Conservation (phyloP, 345 rosid species). For the Angophora floribunda region DNA sequence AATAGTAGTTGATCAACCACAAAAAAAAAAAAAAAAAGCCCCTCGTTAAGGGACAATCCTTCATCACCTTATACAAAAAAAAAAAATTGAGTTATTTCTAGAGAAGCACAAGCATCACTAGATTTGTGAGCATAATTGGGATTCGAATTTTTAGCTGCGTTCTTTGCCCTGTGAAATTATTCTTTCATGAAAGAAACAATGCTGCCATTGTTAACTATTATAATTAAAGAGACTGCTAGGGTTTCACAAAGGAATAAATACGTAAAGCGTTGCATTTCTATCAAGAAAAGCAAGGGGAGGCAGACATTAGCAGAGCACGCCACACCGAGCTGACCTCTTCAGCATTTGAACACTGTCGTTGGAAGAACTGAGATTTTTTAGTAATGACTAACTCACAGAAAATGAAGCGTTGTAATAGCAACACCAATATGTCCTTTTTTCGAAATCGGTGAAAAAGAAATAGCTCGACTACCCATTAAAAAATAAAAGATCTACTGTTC, state of each 20-base stretch:
- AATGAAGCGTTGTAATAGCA: background rate
- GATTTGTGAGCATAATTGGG: background rate
- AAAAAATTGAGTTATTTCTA: background rate
- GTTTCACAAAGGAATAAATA: background rate
- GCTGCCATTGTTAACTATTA: background rate
- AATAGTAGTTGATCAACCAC: background rate
- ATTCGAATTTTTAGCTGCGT: background rate
- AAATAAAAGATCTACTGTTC: too few relatives aligned
- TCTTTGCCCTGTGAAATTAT: background rate
- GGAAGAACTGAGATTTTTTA: background rate
- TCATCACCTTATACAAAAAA: background rate
- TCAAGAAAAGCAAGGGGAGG: background rate
- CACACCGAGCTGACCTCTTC: background rate
- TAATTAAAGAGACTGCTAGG: too few relatives aligned
- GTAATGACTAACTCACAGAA: background rate
- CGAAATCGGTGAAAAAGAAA: background rate
- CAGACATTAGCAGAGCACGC: background rate
- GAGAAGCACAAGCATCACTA: background rate
- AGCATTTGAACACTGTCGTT: background rate
- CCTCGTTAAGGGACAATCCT: background rate
- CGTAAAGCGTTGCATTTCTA: background rate
- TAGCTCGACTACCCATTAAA: background rate
- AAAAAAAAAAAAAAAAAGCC: background rate
- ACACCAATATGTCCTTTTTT: too few relatives aligned
- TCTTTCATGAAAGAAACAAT: background rate